Evolutionary conservation across 148 eudicot species (phyloP), one percentile per base, ranked within the genome.

Genomic region (Agrostemma githago): DNA sequence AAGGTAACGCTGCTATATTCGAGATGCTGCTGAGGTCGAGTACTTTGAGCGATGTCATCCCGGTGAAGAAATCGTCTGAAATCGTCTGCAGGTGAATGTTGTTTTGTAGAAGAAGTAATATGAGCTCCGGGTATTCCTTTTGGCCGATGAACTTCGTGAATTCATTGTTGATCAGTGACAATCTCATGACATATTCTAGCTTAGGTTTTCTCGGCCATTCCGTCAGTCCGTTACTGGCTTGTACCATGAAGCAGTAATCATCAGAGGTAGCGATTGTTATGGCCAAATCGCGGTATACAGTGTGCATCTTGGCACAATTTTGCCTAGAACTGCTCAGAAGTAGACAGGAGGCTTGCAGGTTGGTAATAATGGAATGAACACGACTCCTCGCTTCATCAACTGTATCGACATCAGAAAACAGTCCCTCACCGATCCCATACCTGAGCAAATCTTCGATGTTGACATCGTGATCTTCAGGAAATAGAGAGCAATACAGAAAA

Each of bases 401-500:
- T 15, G 77, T 83, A 10, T 71, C 59, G n/a, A 67, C 61, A 54
- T 79, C 82, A 60, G 65, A 15, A 66, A 85, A 85, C 44, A 87
- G 62, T 42, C 79, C 67, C 51, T 84, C 74, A 59, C 86, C 91
- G 8, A 74, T 44, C n/a, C 67, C 83, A 46, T 73, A 84, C 65
- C 82, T 74, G 66, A 85, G 73, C 73, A 88, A 72, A 56, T 78
- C 69, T 74, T 88, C 88, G 53, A 74, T 5, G 3, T 40, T 51
- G 66, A 88, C 85, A 72, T 82, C 72, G 64, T 38, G 43, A 68
- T 88, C 88, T 77, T 88, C 87, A 46, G 82, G 83, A 73, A 78
- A 88, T 20, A 84, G 70, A 26, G 79, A 82, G 39, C 86, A 84
- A 34, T 82, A 84, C 21, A 85, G 59, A 65, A 73, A 77, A 51